Percentiles rank a stretch among this genome's conserved stretches.
Evolutionary conservation across 2,329 filamentous ascomycete genomes (phyloP).

Genomic region (Diaporthe citri): DNA sequence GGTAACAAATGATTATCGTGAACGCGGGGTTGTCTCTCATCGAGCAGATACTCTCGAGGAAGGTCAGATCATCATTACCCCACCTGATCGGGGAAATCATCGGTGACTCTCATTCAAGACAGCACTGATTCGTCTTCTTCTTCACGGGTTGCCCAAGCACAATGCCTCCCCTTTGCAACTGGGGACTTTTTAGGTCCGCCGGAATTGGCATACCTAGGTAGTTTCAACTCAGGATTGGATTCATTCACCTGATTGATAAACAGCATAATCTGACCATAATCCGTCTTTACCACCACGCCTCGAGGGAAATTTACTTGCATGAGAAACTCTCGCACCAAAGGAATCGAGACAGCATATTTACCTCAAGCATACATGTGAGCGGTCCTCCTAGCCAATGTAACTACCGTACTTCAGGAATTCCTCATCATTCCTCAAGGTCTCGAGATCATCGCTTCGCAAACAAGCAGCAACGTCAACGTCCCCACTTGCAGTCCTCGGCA

Average conservation of each 20-base stretch:
- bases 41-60: not conserved
- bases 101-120: not conserved
- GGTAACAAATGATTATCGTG: not conserved
- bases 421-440: constrained; percentile 17
- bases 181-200: no score
- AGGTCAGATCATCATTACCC: not conserved
- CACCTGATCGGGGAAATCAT: not conserved
- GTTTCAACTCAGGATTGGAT: not conserved
- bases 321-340: not conserved
- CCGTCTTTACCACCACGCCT: not conserved
- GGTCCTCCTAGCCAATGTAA: constrained; percentile 24
- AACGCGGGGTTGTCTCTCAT: not conserved
- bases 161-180: not conserved
- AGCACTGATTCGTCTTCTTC: not conserved
- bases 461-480: constrained; percentile 34
- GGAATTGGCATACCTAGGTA: no score
- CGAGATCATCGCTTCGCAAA: constrained; percentile 23
- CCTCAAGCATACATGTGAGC: not conserved
- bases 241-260: not conserved
- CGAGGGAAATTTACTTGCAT: not conserved
- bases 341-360: not conserved
- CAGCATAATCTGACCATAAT: not conserved
- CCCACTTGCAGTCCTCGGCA: constrained; percentile 28
- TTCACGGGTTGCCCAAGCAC: not conserved
- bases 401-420: constrained; percentile 26